Evolutionary conservation across 768 basidiomycete genomes (phyloP).

Genomic region (Exidia glandulosa): DNA sequence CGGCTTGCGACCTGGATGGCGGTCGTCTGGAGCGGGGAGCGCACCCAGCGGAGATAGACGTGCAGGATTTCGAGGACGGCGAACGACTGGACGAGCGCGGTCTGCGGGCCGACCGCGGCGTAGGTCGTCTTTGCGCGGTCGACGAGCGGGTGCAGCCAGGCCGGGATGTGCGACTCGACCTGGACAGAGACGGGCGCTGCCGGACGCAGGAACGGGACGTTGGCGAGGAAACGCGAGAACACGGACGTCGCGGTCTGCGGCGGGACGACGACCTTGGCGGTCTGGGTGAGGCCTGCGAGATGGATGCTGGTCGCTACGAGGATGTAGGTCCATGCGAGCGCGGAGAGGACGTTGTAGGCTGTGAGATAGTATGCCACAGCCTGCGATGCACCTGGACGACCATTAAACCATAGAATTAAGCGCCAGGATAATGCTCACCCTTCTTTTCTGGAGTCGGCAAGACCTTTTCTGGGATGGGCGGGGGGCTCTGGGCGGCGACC

Average conservation of each 20-base stretch:
- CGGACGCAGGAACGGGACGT: slow-evolving; percentile 20
- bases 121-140: slow-evolving; percentile 46
- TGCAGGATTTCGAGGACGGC: slow-evolving; percentile 82
- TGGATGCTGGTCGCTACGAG: slow-evolving; percentile 45
- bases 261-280: slow-evolving; percentile 5
- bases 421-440: background rate
- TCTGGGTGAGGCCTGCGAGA: slow-evolving; percentile 29
- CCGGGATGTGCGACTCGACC: slow-evolving; percentile 6
- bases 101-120: slow-evolving; percentile 45
- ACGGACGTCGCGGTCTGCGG: slow-evolving; percentile 6
- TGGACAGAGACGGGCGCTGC: slow-evolving; percentile 30
- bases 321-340: slow-evolving; percentile 64
- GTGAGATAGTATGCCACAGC: slow-evolving; percentile 50
- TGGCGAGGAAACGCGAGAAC: slow-evolving; percentile 20
- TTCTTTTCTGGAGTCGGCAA: background rate
- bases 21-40: slow-evolving; percentile 66
- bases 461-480: background rate
- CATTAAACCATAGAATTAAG: background rate
- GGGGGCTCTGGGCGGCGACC: background rate
- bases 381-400: background rate
- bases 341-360: slow-evolving; percentile 66
- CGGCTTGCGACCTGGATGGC: slow-evolving; percentile 70
- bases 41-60: slow-evolving; percentile 65
- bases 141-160: slow-evolving; percentile 31
- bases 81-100: slow-evolving; percentile 69